Evolutionary conservation across 805 yeast genomes (phyloP), one percentile per base, ranked within the genome.

Genomic region (Lipomyces yamadae): DNA sequence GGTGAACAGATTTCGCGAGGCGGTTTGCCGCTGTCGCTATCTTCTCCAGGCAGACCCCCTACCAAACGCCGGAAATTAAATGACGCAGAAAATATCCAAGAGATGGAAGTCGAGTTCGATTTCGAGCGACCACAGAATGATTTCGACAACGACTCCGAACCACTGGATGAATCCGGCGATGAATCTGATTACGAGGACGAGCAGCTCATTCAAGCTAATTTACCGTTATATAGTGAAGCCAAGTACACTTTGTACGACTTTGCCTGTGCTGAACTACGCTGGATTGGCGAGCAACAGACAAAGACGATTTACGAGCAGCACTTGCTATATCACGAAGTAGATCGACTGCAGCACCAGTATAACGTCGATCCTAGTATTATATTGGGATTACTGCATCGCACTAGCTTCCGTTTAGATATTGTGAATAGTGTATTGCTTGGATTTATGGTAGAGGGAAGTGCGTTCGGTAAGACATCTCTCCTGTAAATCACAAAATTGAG

Each of bases 301-400:
- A 42, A 42, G 24, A 42, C 48, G 6, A 15, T 42, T n/a, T 15
- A 10, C 48, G 48, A 42, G 15, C 48, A 42, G 2, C 24, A 13
- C 4, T 42, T 10, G 48, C 48, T 42, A 4, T 42, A n/a, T 42
- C 48, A 42, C 15, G 18, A 15, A 42, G 48, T 42, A 15, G 48
- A 42, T 42, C 18, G n/a, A 42, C n/a, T 42, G n/a, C 4, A 24
- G 24, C 48, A 15, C 4, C 3, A 4, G 5, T 53, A 52, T 29
- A n/a, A 48, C 52, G 45, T n/a, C 29, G 34, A 33, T 13, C 30
- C 55, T 18, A 18, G 45, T 30, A 33, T 32, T 30, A 39, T 57
- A n/a, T 33, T 63, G 13, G 62, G 66, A 5, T 24, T 60, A 7
- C 39, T 64, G n/a, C 63, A 64, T 45, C 56, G 61, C 37, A 42